Conservation (phyloP, 1,284 basidiomycete species). For the Heterobasidion annosum region DNA sequence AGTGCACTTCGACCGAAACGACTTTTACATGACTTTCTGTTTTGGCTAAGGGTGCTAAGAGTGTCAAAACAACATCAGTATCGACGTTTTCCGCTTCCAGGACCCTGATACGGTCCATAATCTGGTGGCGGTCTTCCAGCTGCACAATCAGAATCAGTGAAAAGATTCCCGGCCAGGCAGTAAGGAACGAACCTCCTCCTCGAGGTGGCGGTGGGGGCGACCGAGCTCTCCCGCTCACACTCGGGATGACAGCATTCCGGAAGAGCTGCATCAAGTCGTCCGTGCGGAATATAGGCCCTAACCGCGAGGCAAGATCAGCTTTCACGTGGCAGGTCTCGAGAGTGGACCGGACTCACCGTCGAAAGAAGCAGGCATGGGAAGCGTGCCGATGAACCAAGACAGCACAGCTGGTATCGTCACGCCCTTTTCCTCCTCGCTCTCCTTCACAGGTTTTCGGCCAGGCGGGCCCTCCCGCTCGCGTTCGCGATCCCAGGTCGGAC, state of each 20-base stretch:
- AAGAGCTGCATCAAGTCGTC: conserved; percentile 82
- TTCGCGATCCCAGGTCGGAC: conserved; percentile 42
- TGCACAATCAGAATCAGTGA: conserved; percentile 3
- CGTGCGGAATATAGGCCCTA: conserved; percentile 80
- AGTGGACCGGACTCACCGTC: conserved; percentile 57
- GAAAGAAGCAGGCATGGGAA: conserved; percentile 66
- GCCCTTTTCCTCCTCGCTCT: conserved; percentile 33
- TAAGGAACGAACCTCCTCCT: not conserved
- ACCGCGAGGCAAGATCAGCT: conserved; percentile 1
- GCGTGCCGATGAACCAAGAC: conserved; percentile 71
- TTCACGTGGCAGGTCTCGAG: conserved; percentile 4
- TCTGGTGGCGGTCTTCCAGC: conserved; percentile 34
- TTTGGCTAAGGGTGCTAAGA: not conserved
- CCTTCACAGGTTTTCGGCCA: conserved; percentile 30
- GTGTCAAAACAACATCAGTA: conserved; percentile 1
- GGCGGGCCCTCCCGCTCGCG: conserved; percentile 30
- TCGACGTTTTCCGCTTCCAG: conserved; percentile 20
- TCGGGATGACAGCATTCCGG: conserved; percentile 68
- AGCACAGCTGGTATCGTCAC: conserved; percentile 57
- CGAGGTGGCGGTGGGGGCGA: conserved; percentile 33
- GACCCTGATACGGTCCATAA: conserved; percentile 34
- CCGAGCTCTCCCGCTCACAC: conserved; percentile 31
- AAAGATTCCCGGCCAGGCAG: not conserved
- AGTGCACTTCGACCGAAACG: no score
- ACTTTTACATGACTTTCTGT: not conserved